Percentiles rank a stretch among this genome's conserved stretches.
Conservation (phyloP, 2,329 filamentous ascomycete species). For the Aspergillus luchuensis region DNA sequence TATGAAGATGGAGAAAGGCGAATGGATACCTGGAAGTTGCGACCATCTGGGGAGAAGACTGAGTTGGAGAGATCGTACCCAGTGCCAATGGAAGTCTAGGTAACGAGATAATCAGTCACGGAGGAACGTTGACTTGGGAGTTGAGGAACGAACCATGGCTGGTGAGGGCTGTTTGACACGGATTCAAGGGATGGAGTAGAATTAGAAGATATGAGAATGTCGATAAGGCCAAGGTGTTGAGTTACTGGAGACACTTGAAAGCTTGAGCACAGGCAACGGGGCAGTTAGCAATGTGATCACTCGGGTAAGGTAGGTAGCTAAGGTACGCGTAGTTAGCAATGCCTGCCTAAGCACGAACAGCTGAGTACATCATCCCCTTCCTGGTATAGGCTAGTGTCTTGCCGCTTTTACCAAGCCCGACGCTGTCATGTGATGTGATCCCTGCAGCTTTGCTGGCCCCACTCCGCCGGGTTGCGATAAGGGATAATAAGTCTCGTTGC, state of each 20-base stretch:
- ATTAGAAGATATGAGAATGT: not conserved
- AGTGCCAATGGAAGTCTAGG: constrained; percentile 96
- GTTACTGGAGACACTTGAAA: not conserved
- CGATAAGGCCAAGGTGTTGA: not conserved
- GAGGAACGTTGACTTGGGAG: constrained; percentile 11
- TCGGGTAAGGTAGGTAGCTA: not conserved
- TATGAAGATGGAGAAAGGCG: not conserved
- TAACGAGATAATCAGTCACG: constrained; percentile 19
- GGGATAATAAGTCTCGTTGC: no score
- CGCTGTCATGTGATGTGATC: not conserved
- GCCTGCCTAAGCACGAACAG: not conserved
- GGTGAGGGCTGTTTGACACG: not conserved
- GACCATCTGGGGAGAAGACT: constrained; percentile 97
- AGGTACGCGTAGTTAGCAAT: not conserved
- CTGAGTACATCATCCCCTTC: not conserved
- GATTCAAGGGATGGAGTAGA: not conserved
- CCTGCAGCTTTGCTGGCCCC: no score
- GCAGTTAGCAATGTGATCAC: not conserved
- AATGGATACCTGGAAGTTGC: constrained; percentile 83
- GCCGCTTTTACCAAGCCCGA: not conserved
- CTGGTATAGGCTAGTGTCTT: not conserved
- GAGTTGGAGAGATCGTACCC: constrained; percentile 99
- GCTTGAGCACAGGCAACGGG: not conserved
- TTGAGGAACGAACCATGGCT: constrained; percentile 25
- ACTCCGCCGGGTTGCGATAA: no score